A percentile compares a stretch with the other conserved stretches of the same genome.
Evolutionary conservation across 2,329 filamentous ascomycete species (phyloP).

Genomic region (Colletotrichum shisoi): DNA sequence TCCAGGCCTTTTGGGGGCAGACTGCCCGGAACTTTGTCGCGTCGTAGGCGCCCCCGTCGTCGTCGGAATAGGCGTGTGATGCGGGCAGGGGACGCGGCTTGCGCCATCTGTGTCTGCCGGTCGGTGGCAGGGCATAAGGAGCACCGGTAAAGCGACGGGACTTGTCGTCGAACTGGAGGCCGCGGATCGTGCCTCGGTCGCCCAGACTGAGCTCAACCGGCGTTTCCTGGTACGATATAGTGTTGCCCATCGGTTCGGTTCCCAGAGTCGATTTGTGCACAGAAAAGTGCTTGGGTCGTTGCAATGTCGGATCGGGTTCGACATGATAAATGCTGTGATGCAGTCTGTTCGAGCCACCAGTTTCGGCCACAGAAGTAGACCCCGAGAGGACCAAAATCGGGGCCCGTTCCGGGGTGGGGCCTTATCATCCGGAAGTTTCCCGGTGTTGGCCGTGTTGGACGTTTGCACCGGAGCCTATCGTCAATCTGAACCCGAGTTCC

Average conservation of each 20-base stretch:
- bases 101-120: conserved; percentile 50
- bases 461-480: too few species aligned
- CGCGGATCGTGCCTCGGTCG: conserved; percentile 45
- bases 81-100: conserved; percentile 48
- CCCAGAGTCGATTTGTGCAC: not conserved
- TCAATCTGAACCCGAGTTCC: too few species aligned
- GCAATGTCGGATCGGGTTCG: too few species aligned
- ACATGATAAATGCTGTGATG: too few species aligned
- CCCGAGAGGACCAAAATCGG: too few species aligned
- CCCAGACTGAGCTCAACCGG: conserved; percentile 43
- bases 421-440: too few species aligned
- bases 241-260: conserved; percentile 43
- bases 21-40: conserved; percentile 49
- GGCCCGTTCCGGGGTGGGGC: too few species aligned
- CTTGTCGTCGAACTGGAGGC: conserved; percentile 49
- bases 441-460: too few species aligned
- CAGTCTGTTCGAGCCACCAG: too few species aligned
- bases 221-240: conserved; percentile 43
- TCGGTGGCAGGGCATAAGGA: conserved; percentile 53
- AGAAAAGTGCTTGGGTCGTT: not conserved
- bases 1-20: conserved; percentile 52
- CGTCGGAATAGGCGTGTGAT: conserved; percentile 44
- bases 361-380: too few species aligned
- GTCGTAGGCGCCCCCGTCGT: conserved; percentile 46
- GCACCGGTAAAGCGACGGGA: conserved; percentile 49